phyloP scores from a whole-genome alignment of 139 green algal species.

The Micractinium sp. region DNA sequence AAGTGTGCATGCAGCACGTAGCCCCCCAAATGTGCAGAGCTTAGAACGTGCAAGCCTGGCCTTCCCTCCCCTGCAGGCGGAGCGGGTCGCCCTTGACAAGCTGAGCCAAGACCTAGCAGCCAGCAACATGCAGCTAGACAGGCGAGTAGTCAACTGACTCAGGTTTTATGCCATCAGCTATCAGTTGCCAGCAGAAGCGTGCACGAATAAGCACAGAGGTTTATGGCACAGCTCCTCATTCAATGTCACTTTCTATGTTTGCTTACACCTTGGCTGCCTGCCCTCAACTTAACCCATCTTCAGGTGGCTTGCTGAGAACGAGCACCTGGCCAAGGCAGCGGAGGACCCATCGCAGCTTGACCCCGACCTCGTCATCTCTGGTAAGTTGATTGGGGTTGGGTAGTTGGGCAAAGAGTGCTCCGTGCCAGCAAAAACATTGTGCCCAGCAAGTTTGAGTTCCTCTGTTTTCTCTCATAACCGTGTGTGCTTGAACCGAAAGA shows the following conservation, averaged over 20 bases:
- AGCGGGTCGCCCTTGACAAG: constrained; percentile 75
- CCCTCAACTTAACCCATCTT: not conserved
- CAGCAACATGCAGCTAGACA: constrained; percentile 60
- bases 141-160: not conserved
- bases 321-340: constrained; percentile 47
- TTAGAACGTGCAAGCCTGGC: too few species aligned
- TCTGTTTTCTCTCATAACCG: too few species aligned
- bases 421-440: not conserved
- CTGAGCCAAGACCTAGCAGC: constrained; percentile 64
- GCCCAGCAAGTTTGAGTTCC: too few species aligned
- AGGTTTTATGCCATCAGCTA: not conserved
- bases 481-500: not conserved
- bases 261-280: not conserved
- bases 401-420: too few species aligned
- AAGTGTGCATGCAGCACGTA: too few species aligned
- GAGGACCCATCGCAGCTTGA: constrained; percentile 13
- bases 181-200: too few species aligned
- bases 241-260: too few species aligned
- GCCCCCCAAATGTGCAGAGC: too few species aligned
- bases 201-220: too few species aligned
- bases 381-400: not conserved
- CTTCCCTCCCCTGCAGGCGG: constrained; percentile 44
- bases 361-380: constrained; percentile 50
- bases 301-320: constrained; percentile 77
- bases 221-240: not conserved